Evolutionary conservation across 2,329 filamentous ascomycete genomes (phyloP), one percentile per base, ranked within the genome.

Genomic region (Beauveria australis): DNA sequence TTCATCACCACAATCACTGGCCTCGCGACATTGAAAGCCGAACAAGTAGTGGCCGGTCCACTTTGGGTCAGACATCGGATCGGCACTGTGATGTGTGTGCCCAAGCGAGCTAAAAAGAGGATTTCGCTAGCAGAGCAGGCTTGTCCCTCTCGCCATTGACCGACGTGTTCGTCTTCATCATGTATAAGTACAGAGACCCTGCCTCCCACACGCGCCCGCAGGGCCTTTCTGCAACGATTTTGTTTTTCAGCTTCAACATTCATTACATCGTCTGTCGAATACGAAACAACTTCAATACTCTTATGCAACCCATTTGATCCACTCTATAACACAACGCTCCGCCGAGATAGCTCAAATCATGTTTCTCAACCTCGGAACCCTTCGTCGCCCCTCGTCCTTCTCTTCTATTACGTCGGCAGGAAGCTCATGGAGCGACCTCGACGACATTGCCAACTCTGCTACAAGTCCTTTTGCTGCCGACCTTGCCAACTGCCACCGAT

Each of bases 31-130:
- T 59, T 14, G 47, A 59, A 53, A 53, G 56, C 47, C 56, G 40
- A 59, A 58, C 19, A 18, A n/a, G 24, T 28, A 26, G 26, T 19
- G 43, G 3, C 28, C 28, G 52, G 16, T 44, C 59, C 51, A 55
- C 59, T 54, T 43, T 54, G 41, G 52, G 51, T 61, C 49, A 51
- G 59, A 61, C 59, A 61, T 61, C 59, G 59, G 59, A 61, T 61
- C 52, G 52, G 52, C 59, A 55, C 12, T 61, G 33, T 46, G 24
- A 41, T 28, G 22, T 47, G 49, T 28, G 22, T 28, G 51, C 59
- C 52, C 51, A 55, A 61, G 52, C 52, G 59, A 61, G 48, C 40
- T 44, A 52, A 48, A 30, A 37, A 26, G 37, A 59, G 56, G 40
- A 41, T 44, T 33, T 22, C 37, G 44, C 40, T 49, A 24, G 41